Evolutionary conservation across 257 asterid genomes (phyloP), one percentile per base, ranked within the genome.

Genomic region (Penstemon eatonii): DNA sequence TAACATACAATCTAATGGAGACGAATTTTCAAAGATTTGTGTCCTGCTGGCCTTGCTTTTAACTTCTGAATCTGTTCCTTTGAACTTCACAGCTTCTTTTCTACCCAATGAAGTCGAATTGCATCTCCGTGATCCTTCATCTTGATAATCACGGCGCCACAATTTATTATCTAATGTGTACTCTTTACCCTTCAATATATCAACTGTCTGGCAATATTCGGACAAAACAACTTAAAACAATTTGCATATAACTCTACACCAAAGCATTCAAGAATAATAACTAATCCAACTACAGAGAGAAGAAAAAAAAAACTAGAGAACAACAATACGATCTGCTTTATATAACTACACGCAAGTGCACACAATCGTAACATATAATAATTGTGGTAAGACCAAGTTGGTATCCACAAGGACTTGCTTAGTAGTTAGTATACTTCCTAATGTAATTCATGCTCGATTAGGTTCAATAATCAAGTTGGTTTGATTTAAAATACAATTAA

Each of bases 161-260:
- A 65, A 40, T 63, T 79, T 79, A 70, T 80, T 87, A 46, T 81
- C 84, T 56, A 41, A 75, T 67, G 73, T 60, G 75, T 75, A 36
- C 74, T 63, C 47, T 73, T 75, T 75, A 62, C 85, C 81, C 74
- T 83, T 85, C 53, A 80, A 76, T 59, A 76, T 55, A 69, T 84
- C 92, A 73, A 81, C 78, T 57, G 78, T 76, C 98, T 93, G 92
- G 69, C 72, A 71, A 70, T 63, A 50, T 63, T 13, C 66, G 71
- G 39, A 81, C 40, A 37, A 37, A 56, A n/a, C n/a, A 33, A 56
- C 37, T 18, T 13, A 63, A 63, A 40, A 19, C 63, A 67, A 55
- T 58, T 66, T 66, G 44, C 71, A 58, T 7, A 56, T 33, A 66
- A 40, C 60, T 15, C 66, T 69, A 66, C 58, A 59, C 4, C 6